phyloP scores from a whole-genome alignment of 495 filamentous ascomycete species.

The Penicillium maclennaniae region DNA sequence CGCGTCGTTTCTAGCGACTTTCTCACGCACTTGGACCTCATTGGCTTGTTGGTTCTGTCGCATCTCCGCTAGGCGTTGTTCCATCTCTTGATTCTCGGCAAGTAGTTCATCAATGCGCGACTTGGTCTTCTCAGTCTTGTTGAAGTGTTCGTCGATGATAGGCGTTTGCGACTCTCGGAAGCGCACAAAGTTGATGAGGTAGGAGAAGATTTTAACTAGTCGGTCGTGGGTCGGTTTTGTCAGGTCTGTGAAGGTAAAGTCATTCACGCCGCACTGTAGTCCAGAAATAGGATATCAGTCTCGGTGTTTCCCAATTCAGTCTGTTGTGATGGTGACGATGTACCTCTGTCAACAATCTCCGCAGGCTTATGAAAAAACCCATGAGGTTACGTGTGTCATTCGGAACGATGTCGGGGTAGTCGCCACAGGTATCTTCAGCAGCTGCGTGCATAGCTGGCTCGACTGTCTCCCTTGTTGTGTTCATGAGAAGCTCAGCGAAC shows the following conservation, averaged over 20 bases:
- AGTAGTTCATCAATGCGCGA: slow-evolving; percentile 81
- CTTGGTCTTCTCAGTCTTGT: slow-evolving; percentile 81
- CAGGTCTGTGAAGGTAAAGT: slow-evolving; percentile 89
- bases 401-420: slow-evolving; percentile 75
- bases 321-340: background rate
- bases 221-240: slow-evolving; percentile 84
- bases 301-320: background rate
- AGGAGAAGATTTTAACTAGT: slow-evolving; percentile 87
- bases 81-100: slow-evolving; percentile 80
- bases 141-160: slow-evolving; percentile 87
- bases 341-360: slow-evolving; percentile 71
- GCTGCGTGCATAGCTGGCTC: slow-evolving; percentile 93
- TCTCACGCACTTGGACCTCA: slow-evolving; percentile 74
- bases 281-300: slow-evolving; percentile 1
- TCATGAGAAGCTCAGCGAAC: slow-evolving; percentile 92
- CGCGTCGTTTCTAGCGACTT: slow-evolving; percentile 77
- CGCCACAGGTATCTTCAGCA: slow-evolving; percentile 77
- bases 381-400: slow-evolving; percentile 85
- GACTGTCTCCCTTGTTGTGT: slow-evolving; percentile 81
- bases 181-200: slow-evolving; percentile 96
- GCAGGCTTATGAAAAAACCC: slow-evolving; percentile 82
- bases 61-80: slow-evolving; percentile 76
- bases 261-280: slow-evolving; percentile 72
- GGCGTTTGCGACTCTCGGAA: slow-evolving; percentile 87
- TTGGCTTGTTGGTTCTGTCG: slow-evolving; percentile 68